Conservation (phyloP, 2,329 filamentous ascomycete species). For the Fusarium bactridioides region DNA sequence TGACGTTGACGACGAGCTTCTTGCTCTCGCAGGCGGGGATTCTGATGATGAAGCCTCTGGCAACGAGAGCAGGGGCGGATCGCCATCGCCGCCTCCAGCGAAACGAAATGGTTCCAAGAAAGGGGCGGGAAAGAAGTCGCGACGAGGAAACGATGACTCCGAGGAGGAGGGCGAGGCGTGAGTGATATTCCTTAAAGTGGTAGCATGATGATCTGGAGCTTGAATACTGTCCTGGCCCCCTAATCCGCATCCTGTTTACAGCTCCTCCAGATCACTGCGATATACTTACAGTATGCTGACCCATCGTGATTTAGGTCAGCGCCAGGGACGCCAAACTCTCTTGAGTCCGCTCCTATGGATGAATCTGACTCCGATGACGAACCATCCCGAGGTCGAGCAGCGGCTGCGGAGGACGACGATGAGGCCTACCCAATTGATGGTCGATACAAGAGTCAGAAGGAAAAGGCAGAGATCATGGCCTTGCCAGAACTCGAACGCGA, state of each 20-base stretch:
- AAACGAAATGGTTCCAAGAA: constrained; percentile 45
- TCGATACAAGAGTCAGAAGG: constrained; percentile 76
- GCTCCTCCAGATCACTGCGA: not conserved
- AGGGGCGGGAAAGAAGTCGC: constrained; percentile 55
- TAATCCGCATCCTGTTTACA: not conserved
- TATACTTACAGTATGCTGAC: constrained; percentile 15
- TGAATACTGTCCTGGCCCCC: not conserved
- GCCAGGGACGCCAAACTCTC: constrained; percentile 75
- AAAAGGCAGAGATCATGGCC: constrained; percentile 81
- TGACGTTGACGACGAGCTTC: constrained; percentile 90
- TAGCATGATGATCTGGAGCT: not conserved
- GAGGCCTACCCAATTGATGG: constrained; percentile 87
- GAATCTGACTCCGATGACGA: constrained; percentile 75
- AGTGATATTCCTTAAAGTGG: constrained; percentile 38
- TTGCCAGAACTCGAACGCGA: constrained; percentile 93
- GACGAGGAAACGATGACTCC: constrained; percentile 53
- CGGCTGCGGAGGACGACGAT: constrained; percentile 62
- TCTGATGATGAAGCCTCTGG: constrained; percentile 66
- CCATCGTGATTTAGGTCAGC: constrained; percentile 64
- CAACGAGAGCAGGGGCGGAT: constrained; percentile 62
- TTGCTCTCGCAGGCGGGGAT: constrained; percentile 87
- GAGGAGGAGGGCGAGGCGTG: constrained; percentile 71
- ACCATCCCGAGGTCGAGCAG: constrained; percentile 54
- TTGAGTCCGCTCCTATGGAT: constrained; percentile 87
- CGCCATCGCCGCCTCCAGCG: constrained; percentile 59